Evolutionary conservation across 495 filamentous ascomycete species (phyloP).

Genomic region (Neurospora discreta): DNA sequence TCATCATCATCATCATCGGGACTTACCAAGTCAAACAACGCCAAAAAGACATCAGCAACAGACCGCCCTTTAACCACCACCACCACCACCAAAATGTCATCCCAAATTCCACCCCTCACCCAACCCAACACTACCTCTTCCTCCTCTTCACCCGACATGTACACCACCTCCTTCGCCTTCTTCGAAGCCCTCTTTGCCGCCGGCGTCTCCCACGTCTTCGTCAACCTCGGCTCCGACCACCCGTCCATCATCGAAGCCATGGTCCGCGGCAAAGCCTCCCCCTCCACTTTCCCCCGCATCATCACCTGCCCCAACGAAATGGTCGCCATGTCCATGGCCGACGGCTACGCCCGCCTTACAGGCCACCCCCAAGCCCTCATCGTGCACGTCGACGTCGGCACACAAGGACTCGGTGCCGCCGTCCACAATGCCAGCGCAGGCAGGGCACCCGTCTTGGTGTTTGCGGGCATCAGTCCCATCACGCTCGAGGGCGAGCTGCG

Average conservation of each 20-base stretch:
- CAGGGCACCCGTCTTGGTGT: slow-evolving; percentile 78
- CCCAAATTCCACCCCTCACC: background rate
- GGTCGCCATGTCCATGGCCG: slow-evolving; percentile 95
- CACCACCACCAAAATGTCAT: background rate
- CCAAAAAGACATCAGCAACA: background rate
- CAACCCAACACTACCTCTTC: background rate
- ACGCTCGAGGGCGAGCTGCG: slow-evolving; percentile 86
- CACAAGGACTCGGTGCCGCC: slow-evolving; percentile 77
- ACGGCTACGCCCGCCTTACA: slow-evolving; percentile 84
- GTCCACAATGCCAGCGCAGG: slow-evolving; percentile 87
- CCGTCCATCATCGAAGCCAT: slow-evolving; percentile 93
- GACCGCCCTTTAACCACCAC: background rate
- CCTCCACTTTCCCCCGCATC: slow-evolving; percentile 66
- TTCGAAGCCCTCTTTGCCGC: slow-evolving; percentile 94
- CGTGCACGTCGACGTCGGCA: slow-evolving; percentile 93
- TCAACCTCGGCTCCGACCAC: slow-evolving; percentile 92
- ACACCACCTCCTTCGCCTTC: slow-evolving; percentile 58
- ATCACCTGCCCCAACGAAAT: slow-evolving; percentile 97
- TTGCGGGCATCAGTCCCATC: slow-evolving; percentile 81
- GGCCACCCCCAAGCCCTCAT: slow-evolving; percentile 83
- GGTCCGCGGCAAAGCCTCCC: slow-evolving; percentile 63
- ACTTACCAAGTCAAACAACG: background rate
- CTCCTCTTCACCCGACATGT: slow-evolving; percentile 22
- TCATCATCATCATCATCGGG: background rate
- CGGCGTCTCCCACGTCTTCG: slow-evolving; percentile 81